A percentile compares a stretch with the other conserved stretches of the same genome.
Evolutionary conservation across 2,329 filamentous ascomycete genomes (phyloP).

Genomic region (Mycosphaerelloides madeirae): DNA sequence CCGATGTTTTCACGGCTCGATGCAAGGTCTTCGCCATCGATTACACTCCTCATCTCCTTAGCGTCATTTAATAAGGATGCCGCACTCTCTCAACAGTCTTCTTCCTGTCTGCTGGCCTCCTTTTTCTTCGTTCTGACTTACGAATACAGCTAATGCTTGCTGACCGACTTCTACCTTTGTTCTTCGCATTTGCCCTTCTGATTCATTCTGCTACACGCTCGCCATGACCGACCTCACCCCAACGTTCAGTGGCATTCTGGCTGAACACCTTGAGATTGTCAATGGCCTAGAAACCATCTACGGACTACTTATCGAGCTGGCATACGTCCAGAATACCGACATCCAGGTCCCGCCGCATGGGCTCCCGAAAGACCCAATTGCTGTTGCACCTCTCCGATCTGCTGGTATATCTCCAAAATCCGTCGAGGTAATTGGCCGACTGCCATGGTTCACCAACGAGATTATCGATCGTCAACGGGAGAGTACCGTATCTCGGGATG

Average conservation of each 20-base stretch:
- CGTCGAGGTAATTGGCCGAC: constrained; percentile 10
- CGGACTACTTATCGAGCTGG: constrained; percentile 7
- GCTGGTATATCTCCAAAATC: constrained; percentile 8
- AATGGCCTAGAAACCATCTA: constrained; percentile 8
- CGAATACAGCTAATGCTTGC: too few species aligned
- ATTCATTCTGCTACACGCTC: neutral
- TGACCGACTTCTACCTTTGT: neutral
- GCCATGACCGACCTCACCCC: constrained; percentile 11
- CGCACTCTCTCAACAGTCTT: too few species aligned
- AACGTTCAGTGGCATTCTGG: constrained; percentile 7
- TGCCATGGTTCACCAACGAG: constrained; percentile 12
- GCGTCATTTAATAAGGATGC: too few species aligned
- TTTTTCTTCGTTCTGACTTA: too few species aligned
- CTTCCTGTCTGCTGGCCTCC: too few species aligned
- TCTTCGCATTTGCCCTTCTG: neutral
- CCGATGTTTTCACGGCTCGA: neutral
- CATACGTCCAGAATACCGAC: constrained; percentile 13
- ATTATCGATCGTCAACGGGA: constrained; percentile 9
- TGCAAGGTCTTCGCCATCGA: neutral
- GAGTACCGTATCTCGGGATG: constrained; percentile 1
- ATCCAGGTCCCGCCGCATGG: constrained; percentile 12
- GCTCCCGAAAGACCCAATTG: constrained; percentile 11
- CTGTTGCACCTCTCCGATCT: constrained; percentile 4
- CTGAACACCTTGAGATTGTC: constrained; percentile 11
- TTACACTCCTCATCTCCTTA: too few species aligned